Conservation (phyloP, 2,329 filamentous ascomycete species). For the Clarireedia hainanense region DNA sequence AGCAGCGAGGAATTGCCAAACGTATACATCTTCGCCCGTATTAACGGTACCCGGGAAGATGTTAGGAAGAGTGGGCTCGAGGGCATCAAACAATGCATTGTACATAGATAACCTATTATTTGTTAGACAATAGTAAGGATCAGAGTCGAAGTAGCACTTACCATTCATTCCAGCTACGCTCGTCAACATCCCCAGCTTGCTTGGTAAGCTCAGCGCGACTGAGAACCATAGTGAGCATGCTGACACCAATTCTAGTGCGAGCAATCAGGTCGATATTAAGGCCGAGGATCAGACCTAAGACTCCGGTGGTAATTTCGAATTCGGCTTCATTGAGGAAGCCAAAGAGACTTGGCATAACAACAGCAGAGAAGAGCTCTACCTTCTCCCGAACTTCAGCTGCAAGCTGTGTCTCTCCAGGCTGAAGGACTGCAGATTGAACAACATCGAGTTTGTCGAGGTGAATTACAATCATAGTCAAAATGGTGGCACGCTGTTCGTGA, state of each 20-base stretch:
- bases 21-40: constrained; percentile 86
- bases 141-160: constrained; percentile 30
- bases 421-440: constrained; percentile 70
- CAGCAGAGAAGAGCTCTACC: constrained; percentile 80
- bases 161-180: constrained; percentile 77
- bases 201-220: constrained; percentile 91
- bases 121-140: constrained; percentile 27
- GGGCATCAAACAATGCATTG: constrained; percentile 75
- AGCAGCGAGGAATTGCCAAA: constrained; percentile 95
- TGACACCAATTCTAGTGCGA: constrained; percentile 79
- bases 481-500: constrained; percentile 86
- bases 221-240: constrained; percentile 86
- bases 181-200: constrained; percentile 62
- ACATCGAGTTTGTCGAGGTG: constrained; percentile 91
- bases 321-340: constrained; percentile 86
- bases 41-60: constrained; percentile 92
- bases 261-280: constrained; percentile 79
- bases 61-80: constrained; percentile 75
- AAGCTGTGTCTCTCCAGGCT: constrained; percentile 63
- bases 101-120: constrained; percentile 61
- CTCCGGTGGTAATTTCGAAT: constrained; percentile 82
- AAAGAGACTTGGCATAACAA: constrained; percentile 85
- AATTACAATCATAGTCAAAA: constrained; percentile 91
- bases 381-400: constrained; percentile 77
- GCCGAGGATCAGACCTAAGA: constrained; percentile 75